Conservation (phyloP, 2,329 filamentous ascomycete species). For the Pyricularia pennisetigena region DNA sequence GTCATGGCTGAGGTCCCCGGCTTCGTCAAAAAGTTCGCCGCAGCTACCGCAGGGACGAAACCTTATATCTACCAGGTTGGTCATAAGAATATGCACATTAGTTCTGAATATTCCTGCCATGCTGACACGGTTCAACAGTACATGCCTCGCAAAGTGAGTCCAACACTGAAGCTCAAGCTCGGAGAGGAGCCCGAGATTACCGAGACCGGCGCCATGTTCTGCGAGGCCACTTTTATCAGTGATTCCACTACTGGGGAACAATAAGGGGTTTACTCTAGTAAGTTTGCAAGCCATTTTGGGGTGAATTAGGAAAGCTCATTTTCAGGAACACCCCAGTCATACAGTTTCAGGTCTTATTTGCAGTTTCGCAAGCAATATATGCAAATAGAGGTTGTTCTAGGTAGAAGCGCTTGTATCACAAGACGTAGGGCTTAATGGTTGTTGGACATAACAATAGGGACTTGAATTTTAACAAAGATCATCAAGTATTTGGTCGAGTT, state of each 20-base stretch:
- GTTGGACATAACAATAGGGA: background rate
- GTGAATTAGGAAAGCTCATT: background rate
- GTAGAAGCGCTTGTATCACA: background rate
- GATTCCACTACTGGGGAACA: slow-evolving; percentile 21
- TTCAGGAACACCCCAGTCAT: background rate
- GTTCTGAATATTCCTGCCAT: background rate
- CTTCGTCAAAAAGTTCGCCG: slow-evolving; percentile 91
- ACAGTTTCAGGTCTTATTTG: background rate
- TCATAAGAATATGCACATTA: slow-evolving; percentile 5
- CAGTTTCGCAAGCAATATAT: background rate
- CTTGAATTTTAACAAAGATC: background rate
- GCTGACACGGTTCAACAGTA: slow-evolving; percentile 43
- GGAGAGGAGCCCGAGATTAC: slow-evolving; percentile 64
- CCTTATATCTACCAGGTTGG: slow-evolving; percentile 94
- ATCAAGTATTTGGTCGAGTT: background rate
- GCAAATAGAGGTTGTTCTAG: background rate
- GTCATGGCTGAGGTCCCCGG: slow-evolving; percentile 94
- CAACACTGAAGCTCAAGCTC: slow-evolving; percentile 74
- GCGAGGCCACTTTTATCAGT: slow-evolving; percentile 94
- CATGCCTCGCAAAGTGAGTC: slow-evolving; percentile 48
- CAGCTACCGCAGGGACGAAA: slow-evolving; percentile 79
- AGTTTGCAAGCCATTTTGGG: background rate
- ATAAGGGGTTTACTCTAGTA: background rate
- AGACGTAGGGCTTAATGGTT: background rate
- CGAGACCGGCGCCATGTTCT: slow-evolving; percentile 73